These are phyloP conservation scores for Tremellales sp. DNA, from an alignment of 1,284 basidiomycete genomes.

Conservation along the genomic window DNA sequence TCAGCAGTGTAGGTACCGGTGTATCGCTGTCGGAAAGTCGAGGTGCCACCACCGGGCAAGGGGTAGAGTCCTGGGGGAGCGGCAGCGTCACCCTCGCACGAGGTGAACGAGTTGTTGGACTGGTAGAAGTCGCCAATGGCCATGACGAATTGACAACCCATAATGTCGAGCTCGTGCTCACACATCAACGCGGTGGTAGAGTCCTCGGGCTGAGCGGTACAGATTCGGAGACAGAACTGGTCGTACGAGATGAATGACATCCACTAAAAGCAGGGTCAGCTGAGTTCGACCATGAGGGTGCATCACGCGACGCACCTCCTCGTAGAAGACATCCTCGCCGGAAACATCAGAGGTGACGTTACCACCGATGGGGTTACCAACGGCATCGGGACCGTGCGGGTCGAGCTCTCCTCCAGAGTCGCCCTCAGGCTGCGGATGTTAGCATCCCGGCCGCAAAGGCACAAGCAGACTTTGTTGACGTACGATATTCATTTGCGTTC, in stretches of 20 bases:
- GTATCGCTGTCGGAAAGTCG: constrained; percentile 47
- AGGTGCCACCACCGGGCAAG: constrained; percentile 35
- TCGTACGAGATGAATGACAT: constrained; percentile 37
- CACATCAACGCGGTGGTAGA: constrained; percentile 40
- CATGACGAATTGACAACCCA: constrained; percentile 51
- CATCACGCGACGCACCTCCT: constrained; percentile 39
- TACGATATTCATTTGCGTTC: constrained; percentile 45
- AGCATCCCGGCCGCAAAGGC: not conserved
- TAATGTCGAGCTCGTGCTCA: constrained; percentile 44
- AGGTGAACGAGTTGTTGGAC: constrained; percentile 44
- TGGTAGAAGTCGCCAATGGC: constrained; percentile 25
- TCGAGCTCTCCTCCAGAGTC: constrained; percentile 52
- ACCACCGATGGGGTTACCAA: constrained; percentile 54
- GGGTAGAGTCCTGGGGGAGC: constrained; percentile 48
- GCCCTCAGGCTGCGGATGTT: constrained; percentile 46
- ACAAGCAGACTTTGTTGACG: constrained; percentile 9
- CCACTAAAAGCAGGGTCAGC: not conserved
- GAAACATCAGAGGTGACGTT: constrained; percentile 53
- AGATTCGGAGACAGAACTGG: constrained; percentile 50
- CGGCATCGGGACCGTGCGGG: constrained; percentile 48
- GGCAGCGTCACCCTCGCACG: constrained; percentile 47
- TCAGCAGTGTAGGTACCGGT: constrained; percentile 39
- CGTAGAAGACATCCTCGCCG: constrained; percentile 52
- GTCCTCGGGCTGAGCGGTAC: constrained; percentile 42
- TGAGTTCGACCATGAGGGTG: not conserved